Evolutionary conservation across 1,284 basidiomycete species (phyloP), one percentile per base, ranked within the genome.

Genomic region (Pascua guehoae): DNA sequence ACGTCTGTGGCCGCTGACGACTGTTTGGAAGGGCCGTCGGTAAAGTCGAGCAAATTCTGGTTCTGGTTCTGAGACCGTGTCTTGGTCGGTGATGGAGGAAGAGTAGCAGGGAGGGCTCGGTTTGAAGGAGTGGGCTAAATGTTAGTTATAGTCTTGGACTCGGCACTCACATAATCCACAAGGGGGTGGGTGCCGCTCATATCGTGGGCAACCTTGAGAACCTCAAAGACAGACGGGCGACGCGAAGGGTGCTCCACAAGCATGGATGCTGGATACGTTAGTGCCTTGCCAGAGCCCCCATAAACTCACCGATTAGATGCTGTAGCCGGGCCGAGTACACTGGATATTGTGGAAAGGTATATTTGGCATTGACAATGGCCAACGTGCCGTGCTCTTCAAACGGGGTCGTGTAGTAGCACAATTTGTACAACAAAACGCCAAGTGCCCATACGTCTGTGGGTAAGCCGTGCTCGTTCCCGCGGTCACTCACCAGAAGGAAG

Each of bases 331-430:
- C 79, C 2, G 94, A 97, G 75, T 99, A 99, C 4, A 88, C 84
- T 0, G 96, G 96, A 74, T 91, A 95, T 40, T 89, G 85, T 5
- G 93, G 93, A 59, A 91, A 91, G 68, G 87, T 88, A 77, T 97
- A 99, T 71, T 95, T 92, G 37, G 93, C 95, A 69, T 97, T 96
- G 60, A 98, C 82, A 62, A 98, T 98, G 0, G 96, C 96, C 49
- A 98, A 79, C 0, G 93, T 90, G 0, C 95, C 95, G 66, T 96
- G 91, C 69, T 95, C 95, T 78, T 93, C 96, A 65, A 98, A 98
- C 0, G 96, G 96, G 0, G 96, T 99, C 0, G 95, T 99, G 77
- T 99, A 98, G 78, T 98, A 99, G 78, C 96, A 98, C 8, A 84
- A 81, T 76, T 89, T 89, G 80, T 89, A 89, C 11, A 89, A 80